Base-by-base conservation (phyloP, 2,329 filamentous ascomycete species). In the Hypoxylon sp. region DNA sequence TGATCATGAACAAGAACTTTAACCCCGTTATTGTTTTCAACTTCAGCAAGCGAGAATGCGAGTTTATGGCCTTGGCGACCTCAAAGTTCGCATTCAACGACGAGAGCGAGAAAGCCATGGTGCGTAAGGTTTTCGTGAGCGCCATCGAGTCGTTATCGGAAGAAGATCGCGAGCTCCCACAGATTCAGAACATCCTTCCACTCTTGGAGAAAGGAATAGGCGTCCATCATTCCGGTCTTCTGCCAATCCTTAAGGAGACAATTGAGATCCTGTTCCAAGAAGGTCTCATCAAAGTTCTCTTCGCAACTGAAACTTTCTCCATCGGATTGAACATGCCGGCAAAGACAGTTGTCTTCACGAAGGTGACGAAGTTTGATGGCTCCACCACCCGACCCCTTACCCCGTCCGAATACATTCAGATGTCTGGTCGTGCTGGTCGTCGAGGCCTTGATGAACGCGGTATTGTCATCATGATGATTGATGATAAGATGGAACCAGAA, bases 401-500 rank as follows among this genome's bases (percentile, higher is more conserved):
- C 0, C 94, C 94, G 1, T 97, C 94, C 10, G 96, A 99, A 77
- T 99, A 98, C 81, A 93, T 99, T 58, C 96, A 99, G 79, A 99
- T 99, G 96, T 97, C 96, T 60, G 96, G 96, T 69, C 93, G 96
- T 81, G 96, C 96, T 66, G 96, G 96, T 78, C 93, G 96, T 87
- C 91, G 96, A 89, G 96, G 96, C 82, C 91, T 99, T 61, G 96
- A 99, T 83, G 95, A 98, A 70, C 92, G 96, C 72, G 96, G 96
- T 87, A 97, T 98, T 74, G 96, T 99, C 74, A 98, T 99, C 79
- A 98, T 99, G 94, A 98, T 99, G 95, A 92, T 99, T 69, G 92
- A 97, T 77, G 93, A 97, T 80, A 94, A 96, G 82, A 95, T 99
- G 84, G 96, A 99, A 77, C 96, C 96, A 1, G 90, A 93, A 1